phyloP scores from a whole-genome alignment of 768 basidiomycete genomes.

The Tylopilus vinaceipallidus region DNA sequence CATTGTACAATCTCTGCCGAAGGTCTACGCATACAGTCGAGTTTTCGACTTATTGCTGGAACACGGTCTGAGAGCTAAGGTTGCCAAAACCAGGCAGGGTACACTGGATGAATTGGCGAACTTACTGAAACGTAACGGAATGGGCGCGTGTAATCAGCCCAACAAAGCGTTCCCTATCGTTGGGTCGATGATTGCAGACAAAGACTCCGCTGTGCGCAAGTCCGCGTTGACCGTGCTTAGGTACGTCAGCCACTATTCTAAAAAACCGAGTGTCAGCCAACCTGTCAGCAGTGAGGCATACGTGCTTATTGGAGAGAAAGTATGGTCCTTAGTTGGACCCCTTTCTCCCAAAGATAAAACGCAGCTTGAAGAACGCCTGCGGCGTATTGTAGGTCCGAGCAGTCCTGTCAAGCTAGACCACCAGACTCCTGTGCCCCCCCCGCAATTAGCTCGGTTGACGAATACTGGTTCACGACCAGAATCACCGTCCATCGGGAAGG shows the following conservation, averaged over 20 bases:
- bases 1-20: slow-evolving; percentile 81
- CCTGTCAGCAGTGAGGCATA: slow-evolving; percentile 66
- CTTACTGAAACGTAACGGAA: slow-evolving; percentile 79
- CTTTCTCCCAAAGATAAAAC: slow-evolving; percentile 87
- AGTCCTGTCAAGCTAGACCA: slow-evolving; percentile 39
- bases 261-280: slow-evolving; percentile 8
- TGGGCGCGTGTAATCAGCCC: slow-evolving; percentile 74
- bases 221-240: slow-evolving; percentile 81
- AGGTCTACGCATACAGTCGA: slow-evolving; percentile 90
- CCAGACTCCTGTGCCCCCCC: slow-evolving; percentile 42
- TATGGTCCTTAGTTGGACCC: slow-evolving; percentile 75
- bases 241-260: slow-evolving; percentile 40
- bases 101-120: slow-evolving; percentile 77
- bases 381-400: slow-evolving; percentile 73
- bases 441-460: slow-evolving; percentile 54
- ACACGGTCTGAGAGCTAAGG: slow-evolving; percentile 85
- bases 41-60: slow-evolving; percentile 87
- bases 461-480: slow-evolving; percentile 45
- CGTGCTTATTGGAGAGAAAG: slow-evolving; percentile 77
- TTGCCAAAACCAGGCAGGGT: slow-evolving; percentile 88
- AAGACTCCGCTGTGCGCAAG: slow-evolving; percentile 85
- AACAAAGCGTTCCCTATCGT: slow-evolving; percentile 75
- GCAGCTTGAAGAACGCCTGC: slow-evolving; percentile 85
- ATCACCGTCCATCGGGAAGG: slow-evolving; percentile 44
- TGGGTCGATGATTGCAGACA: slow-evolving; percentile 81